Evolutionary conservation across 2,329 filamentous ascomycete species (phyloP), one percentile per base, ranked within the genome.

Genomic region (Gnomoniopsis sp.): DNA sequence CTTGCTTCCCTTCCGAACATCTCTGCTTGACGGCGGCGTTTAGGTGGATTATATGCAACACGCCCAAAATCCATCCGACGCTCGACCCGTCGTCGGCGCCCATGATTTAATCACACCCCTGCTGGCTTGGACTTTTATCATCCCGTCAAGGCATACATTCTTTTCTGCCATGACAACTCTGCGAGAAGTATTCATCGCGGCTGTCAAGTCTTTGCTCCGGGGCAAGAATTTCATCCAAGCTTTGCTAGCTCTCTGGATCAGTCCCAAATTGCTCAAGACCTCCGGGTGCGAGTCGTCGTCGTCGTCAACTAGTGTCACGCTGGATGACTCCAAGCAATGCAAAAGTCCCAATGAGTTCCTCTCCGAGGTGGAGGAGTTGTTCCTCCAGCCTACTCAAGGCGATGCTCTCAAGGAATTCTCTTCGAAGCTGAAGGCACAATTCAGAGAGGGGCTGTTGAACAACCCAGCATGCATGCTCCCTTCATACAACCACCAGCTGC

Each of bases 401-500:
- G 72, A 78, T 62, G 74, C 73, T 63, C 72, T 85, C 23, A 67
- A 72, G 51, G 64, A 70, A 30, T 75, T 87, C 58, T 79, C 82
- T 2, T 66, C 70, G 52, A 74, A 74, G 34, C 70, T 88, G 58
- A 83, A 81, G 70, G 69, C 72, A 38, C 82, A 88, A 68, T 84
- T 85, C 65, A 68, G 78, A 47, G 75, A 82, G 48, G 77, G 79
- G 41, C 71, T 87, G 57, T 70, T 78, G 62, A 75, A 73, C 34
- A 79, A 84, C 66, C 71, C 77, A 61, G 76, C 80, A 61, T 86
- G 80, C 68, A 88, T 88, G 85, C 76, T 88, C 21, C 85, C 85
- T 2, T 87, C 85, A 14, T 88, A 86, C 73, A 88, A 82, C 73
- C 81, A 86, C 65, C 80, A 83, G 63, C 75, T 89, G 6, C 86